Evolutionary conservation across 441 rosid species (phyloP).

Genomic region (Adansonia grandidieri): DNA sequence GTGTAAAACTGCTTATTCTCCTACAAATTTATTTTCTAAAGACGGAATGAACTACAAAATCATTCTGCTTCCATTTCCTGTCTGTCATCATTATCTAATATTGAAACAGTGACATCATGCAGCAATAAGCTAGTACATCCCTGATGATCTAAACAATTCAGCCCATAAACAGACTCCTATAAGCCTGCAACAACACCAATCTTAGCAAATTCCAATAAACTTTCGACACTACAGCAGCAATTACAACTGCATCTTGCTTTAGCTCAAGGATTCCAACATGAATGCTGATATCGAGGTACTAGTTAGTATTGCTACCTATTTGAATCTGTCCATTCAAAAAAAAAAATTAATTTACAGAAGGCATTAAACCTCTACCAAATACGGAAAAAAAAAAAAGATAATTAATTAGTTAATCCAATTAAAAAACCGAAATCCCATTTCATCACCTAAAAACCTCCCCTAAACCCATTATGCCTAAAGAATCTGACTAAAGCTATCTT

Average conservation of each 20-base stretch:
- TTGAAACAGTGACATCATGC: not conserved
- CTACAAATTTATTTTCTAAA: not conserved
- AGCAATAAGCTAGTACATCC: not conserved
- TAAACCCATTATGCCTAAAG: not conserved
- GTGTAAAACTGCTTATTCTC: not conserved
- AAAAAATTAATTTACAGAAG: not conserved
- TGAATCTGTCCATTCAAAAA: not conserved
- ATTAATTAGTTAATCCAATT: not conserved
- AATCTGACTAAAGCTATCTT: not conserved
- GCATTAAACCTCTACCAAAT: not conserved
- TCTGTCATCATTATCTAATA: not conserved
- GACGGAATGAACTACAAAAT: slow-evolving; percentile 7
- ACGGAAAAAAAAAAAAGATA: not conserved
- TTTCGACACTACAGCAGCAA: not conserved
- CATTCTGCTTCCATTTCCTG: not conserved
- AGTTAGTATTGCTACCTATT: not conserved
- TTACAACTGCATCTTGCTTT: not conserved
- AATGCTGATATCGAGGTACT: not conserved
- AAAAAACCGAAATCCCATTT: not conserved
- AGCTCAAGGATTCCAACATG: not conserved
- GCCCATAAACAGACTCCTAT: not conserved
- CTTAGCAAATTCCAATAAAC: not conserved
- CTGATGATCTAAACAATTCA: not conserved
- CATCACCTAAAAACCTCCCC: not conserved
- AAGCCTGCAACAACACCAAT: not conserved